Base-by-base conservation (phyloP, 495 filamentous ascomycete species). In the Astrothelium subdiscretum region DNA sequence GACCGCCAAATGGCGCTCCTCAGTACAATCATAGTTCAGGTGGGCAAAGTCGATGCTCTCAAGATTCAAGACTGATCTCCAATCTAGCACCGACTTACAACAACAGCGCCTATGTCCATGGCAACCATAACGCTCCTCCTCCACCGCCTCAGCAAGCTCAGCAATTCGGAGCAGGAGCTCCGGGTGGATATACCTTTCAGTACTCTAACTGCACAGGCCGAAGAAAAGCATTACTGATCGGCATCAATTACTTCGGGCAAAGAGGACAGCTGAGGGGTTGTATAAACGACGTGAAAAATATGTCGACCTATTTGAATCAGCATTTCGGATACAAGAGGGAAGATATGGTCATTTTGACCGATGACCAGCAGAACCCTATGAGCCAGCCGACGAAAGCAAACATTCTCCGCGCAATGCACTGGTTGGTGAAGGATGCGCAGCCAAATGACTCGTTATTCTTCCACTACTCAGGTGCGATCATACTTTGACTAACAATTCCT, bases 251-350 rank as follows among this genome's bases (percentile, higher is more conserved):
- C 74, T 97, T 97, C 67, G 84, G 87, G 51, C 94, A 97, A 72
- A 84, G 87, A 60, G 92, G 92, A 60, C 90, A 97, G 78, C 78
- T 98, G 48, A 76, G 91, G 57, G 94, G 94, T 59, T 98, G 94
- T 72, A 97, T 97, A 78, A 97, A 97, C 72, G 94, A 98, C 72
- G 95, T 96, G 43, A 89, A 92, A 77, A 97, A 97, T 72, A 95
- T 98, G 94, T 95, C 90, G 27, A 79, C 80, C 59, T 98, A 95
- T 68, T 79, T 98, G 58, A 89, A 92, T 70, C 85, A 92, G 69
- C 86, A 89, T 67, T 98, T 95, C 70, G 87, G 89, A 32, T 98
- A 97, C 73, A 88, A 90, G 70, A 82, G 94, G 51, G 94, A 97
- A 71, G 92, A 97, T 73, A 98, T 98, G 94, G 94, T 98, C 18